These are phyloP conservation scores for Barnettozyma vustinii DNA, from an alignment of 805 yeast genomes.

Conservation along the genomic window DNA sequence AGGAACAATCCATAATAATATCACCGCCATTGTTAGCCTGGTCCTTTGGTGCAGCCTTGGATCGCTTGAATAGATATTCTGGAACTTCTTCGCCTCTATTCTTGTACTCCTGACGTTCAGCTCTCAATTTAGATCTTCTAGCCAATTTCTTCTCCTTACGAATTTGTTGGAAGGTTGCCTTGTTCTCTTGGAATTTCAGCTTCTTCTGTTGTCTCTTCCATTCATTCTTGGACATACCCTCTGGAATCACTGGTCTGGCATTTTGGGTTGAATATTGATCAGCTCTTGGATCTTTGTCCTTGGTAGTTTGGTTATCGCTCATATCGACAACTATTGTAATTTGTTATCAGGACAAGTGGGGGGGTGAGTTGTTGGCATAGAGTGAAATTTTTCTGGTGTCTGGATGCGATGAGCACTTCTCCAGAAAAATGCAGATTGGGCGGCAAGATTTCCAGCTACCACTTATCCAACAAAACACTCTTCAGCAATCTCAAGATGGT, in stretches of 20 bases:
- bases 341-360: neutral
- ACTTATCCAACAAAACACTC: neutral
- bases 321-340: neutral
- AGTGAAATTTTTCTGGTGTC: constrained; percentile 6
- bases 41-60: constrained; percentile 31
- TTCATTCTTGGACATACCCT: constrained; percentile 81
- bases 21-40: constrained; percentile 46
- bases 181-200: constrained; percentile 55
- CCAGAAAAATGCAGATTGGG: neutral
- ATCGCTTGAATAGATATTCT: constrained; percentile 33
- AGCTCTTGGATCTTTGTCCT: neutral
- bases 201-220: constrained; percentile 70
- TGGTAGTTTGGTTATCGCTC: neutral
- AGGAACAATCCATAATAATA: constrained; percentile 81
- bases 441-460: neutral
- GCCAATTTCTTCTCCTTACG: constrained; percentile 52
- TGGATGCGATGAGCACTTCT: constrained; percentile 11
- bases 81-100: constrained; percentile 37
- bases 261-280: constrained; percentile 3
- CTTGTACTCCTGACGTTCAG: constrained; percentile 29
- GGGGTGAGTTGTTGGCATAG: neutral
- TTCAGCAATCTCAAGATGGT: neutral
- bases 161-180: constrained; percentile 51
- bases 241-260: constrained; percentile 46
- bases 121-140: constrained; percentile 36